Conservation (phyloP, 805 yeast species). For the Pichia kluyveri region DNA sequence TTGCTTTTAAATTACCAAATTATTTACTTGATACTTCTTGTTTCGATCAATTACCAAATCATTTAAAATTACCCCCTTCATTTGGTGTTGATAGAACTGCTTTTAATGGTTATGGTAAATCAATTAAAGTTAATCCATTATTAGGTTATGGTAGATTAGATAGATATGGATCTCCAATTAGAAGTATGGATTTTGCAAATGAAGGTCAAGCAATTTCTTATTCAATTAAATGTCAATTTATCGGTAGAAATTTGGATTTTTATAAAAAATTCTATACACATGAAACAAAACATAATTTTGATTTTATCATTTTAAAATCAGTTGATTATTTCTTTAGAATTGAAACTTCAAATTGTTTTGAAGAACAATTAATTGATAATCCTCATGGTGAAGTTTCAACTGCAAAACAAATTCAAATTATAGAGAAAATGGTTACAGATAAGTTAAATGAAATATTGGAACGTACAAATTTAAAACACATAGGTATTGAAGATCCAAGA, state of each 20-base stretch:
- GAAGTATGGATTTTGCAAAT: constrained; percentile 36
- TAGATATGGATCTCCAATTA: constrained; percentile 41
- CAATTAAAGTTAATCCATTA: constrained; percentile 25
- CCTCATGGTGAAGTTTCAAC: constrained; percentile 6
- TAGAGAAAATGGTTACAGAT: constrained; percentile 9
- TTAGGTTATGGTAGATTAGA: constrained; percentile 50
- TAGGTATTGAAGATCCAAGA: constrained; percentile 2
- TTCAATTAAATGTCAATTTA: constrained; percentile 44
- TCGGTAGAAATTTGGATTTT: constrained; percentile 33
- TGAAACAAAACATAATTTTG: constrained; percentile 15
- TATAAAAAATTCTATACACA: constrained; percentile 16
- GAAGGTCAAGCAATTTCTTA: constrained; percentile 38
- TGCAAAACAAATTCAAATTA: constrained; percentile 6
- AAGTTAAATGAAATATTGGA: constrained; percentile 7
- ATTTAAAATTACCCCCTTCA: constrained; percentile 32
- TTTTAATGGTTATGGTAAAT: constrained; percentile 16
- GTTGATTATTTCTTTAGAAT: constrained; percentile 17
- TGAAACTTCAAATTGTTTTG: constrained; percentile 5
- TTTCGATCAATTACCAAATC: constrained; percentile 29
- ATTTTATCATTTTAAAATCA: constrained; percentile 17
- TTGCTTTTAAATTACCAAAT: constrained; percentile 47
- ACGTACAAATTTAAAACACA: constrained; percentile 6
- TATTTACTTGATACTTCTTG: constrained; percentile 45
- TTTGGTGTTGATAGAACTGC: constrained; percentile 27
- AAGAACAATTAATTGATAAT: neutral